phyloP scores from a whole-genome alignment of 768 basidiomycete species.

The Psilocybe cyanescens region DNA sequence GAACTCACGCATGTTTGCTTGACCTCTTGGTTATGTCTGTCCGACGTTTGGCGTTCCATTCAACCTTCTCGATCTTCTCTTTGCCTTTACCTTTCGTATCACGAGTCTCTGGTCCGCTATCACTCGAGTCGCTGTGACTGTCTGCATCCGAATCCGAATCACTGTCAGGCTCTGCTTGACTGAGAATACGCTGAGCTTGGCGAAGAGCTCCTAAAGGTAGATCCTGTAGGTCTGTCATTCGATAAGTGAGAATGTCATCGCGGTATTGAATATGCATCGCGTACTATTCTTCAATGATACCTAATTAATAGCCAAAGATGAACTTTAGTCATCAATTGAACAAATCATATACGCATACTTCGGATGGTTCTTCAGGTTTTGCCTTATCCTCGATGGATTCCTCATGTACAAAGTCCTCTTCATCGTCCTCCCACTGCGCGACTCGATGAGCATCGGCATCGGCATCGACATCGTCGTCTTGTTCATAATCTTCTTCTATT shows the following conservation, averaged over 20 bases:
- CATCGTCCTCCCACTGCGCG: conserved; percentile 56
- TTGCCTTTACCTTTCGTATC: conserved; percentile 32
- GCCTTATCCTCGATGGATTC: conserved; percentile 22
- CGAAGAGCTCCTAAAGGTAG: conserved; percentile 69
- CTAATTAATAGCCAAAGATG: conserved; percentile 14
- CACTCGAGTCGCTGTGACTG: conserved; percentile 19
- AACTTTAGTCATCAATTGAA: background rate
- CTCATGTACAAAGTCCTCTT: conserved; percentile 21
- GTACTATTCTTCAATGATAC: conserved; percentile 30
- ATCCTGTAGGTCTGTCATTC: conserved; percentile 53
- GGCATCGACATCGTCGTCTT: conserved; percentile 31
- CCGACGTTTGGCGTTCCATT: conserved; percentile 45
- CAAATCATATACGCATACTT: conserved; percentile 13
- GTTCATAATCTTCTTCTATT: conserved; percentile 29
- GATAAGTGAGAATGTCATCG: background rate
- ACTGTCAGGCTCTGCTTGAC: conserved; percentile 39
- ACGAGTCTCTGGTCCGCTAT: conserved; percentile 16
- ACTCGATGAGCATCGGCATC: conserved; percentile 60
- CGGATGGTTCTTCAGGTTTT: conserved; percentile 10
- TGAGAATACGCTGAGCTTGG: conserved; percentile 63
- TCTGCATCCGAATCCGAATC: conserved; percentile 41
- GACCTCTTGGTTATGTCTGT: conserved; percentile 60
- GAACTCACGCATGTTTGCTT: conserved; percentile 86
- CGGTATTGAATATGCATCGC: background rate
- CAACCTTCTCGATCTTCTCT: conserved; percentile 39